Conservation (phyloP, 2,329 filamentous ascomycete species). For the Hypocrella siamensis region DNA sequence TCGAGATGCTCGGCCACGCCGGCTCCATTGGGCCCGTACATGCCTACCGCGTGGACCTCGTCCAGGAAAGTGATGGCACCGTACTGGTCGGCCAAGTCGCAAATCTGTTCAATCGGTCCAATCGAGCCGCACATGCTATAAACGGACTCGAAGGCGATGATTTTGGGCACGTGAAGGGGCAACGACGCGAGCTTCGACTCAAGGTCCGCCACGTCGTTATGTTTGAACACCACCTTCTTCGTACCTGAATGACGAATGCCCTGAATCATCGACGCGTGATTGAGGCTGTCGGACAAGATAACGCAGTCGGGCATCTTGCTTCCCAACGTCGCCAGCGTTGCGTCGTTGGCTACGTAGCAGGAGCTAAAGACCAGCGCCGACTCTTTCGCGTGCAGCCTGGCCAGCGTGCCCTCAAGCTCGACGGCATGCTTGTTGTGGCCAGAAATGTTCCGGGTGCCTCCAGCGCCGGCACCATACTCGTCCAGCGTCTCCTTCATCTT, state of each 20-base stretch:
- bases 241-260: conserved; percentile 95
- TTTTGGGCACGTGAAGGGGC: conserved; percentile 76
- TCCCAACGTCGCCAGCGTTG: conserved; percentile 88
- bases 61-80: conserved; percentile 95
- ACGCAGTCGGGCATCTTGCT: conserved; percentile 95
- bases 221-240: conserved; percentile 96
- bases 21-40: conserved; percentile 93
- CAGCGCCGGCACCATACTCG: conserved; percentile 85
- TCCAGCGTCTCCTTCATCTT: conserved; percentile 92
- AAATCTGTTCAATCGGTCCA: conserved; percentile 89
- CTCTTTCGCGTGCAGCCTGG: conserved; percentile 83
- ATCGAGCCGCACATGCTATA: conserved; percentile 99
- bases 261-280: conserved; percentile 99
- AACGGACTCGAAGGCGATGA: conserved; percentile 96
- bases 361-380: conserved; percentile 88
- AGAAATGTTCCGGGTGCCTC: conserved; percentile 93
- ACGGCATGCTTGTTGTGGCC: conserved; percentile 95
- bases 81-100: conserved; percentile 92
- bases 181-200: conserved; percentile 85
- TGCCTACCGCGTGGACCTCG: conserved; percentile 96
- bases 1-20: conserved; percentile 96
- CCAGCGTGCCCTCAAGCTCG: conserved; percentile 63
- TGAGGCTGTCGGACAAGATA: conserved; percentile 91
- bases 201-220: conserved; percentile 88
- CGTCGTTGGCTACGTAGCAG: conserved; percentile 97